A percentile compares a stretch with the other conserved stretches of the same genome.
Conservation (phyloP, 176 grass and related monocot species). For the Carex parvula region DNA sequence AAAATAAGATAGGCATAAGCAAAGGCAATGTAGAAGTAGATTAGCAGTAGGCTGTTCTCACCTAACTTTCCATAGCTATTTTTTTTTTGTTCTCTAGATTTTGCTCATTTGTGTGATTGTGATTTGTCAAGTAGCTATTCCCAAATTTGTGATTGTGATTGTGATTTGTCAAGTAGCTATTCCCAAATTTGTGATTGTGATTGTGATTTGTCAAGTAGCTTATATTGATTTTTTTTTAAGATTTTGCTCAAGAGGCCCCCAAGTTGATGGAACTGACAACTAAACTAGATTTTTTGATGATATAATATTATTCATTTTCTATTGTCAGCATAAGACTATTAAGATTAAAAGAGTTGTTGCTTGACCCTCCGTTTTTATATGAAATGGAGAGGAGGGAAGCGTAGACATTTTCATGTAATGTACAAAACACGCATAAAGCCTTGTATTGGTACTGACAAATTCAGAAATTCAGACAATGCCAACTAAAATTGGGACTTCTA, state of each 20-base stretch:
- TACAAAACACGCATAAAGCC: not conserved
- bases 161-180: no score
- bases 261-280: conserved; percentile 4
- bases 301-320: not conserved
- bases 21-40: conserved; percentile 9
- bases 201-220: conserved; percentile 17
- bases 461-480: not conserved
- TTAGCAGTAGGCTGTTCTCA: not conserved
- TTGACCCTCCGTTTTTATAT: not conserved
- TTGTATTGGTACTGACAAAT: not conserved
- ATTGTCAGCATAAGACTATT: no score
- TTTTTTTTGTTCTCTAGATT: not conserved
- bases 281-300: not conserved
- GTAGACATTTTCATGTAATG: not conserved
- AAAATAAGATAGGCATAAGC: not conserved
- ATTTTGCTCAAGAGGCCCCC: not conserved
- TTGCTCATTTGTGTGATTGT: not conserved
- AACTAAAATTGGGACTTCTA: not conserved
- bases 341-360: not conserved
- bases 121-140: no score
- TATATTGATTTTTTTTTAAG: not conserved
- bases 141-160: no score
- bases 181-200: no score
- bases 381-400: not conserved
- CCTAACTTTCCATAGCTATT: conserved; percentile 23